Conservation (phyloP, 192 early-diverging fungal genomes). For the Mortierella claussenii region DNA sequence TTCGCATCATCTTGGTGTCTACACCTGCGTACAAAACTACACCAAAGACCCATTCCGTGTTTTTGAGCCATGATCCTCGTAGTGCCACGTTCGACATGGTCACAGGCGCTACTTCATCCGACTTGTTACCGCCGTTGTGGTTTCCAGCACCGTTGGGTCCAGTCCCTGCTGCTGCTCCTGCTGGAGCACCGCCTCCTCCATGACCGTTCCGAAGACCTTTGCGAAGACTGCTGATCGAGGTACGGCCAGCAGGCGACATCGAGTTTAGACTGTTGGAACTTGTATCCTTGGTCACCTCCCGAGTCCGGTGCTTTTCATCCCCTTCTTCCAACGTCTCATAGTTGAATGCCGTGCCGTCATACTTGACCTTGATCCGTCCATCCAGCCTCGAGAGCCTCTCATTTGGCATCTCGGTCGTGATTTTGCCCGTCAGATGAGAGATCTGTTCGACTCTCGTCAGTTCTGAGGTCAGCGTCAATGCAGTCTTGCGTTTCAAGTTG, state of each 20-base stretch:
- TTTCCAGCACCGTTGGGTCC: not conserved
- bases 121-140: slow-evolving; percentile 9
- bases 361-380: slow-evolving; percentile 62
- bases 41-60: slow-evolving; percentile 95
- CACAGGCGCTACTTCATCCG: slow-evolving; percentile 79
- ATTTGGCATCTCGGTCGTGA: slow-evolving; percentile 94
- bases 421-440: slow-evolving; percentile 67
- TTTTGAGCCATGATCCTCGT: slow-evolving; percentile 90
- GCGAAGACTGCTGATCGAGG: not conserved
- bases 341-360: slow-evolving; percentile 27
- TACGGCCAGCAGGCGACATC: not conserved
- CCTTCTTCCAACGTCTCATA: slow-evolving; percentile 20
- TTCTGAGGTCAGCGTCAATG: slow-evolving; percentile 78
- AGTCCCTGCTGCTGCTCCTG: too few relatives aligned
- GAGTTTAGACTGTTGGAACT: slow-evolving; percentile 27
- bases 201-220: not conserved
- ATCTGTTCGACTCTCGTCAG: slow-evolving; percentile 76
- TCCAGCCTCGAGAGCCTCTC: slow-evolving; percentile 93
- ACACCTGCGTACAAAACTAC: slow-evolving; percentile 93
- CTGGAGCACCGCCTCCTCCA: not conserved
- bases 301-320: not conserved
- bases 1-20: slow-evolving; percentile 97
- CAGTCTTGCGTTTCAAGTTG: slow-evolving; percentile 95
- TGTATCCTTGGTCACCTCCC: not conserved
- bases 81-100: slow-evolving; percentile 91